phyloP scores from a whole-genome alignment of 179 eudicot species.

The Drosera spatulata region DNA sequence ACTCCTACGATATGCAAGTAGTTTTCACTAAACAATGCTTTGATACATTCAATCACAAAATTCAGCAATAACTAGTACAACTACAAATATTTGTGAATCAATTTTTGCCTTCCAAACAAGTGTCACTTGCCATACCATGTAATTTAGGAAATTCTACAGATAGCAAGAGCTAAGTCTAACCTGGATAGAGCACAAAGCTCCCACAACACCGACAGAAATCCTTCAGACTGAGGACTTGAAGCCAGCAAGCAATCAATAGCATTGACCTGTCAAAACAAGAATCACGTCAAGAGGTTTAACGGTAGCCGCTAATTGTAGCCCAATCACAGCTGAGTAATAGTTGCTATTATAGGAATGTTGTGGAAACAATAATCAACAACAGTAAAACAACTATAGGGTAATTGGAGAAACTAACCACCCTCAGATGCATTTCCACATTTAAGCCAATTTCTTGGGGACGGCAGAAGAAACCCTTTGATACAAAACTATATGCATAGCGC shows the following conservation, averaged over 20 bases:
- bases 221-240: constrained; percentile 55
- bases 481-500: constrained; percentile 63
- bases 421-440: constrained; percentile 74
- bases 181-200: constrained; percentile 91
- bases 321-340: no score
- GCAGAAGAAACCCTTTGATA: constrained; percentile 77
- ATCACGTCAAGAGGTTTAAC: constrained; percentile 1
- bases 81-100: no score
- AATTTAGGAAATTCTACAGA: no score
- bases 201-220: constrained; percentile 81
- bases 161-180: constrained; percentile 18
- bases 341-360: no score
- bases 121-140: no score
- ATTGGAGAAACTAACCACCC: constrained; percentile 54
- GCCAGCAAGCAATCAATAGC: constrained; percentile 71
- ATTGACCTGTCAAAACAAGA: constrained; percentile 34
- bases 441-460: constrained; percentile 60
- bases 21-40: no score
- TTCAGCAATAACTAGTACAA: no score
- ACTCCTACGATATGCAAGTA: no score
- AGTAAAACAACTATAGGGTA: constrained; percentile 1
- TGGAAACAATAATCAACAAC: not conserved
- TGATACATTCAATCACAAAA: no score
- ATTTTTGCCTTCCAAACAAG: no score
- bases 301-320: no score